phyloP scores from a whole-genome alignment of 2,329 filamentous ascomycete species.

The Zymoseptoria ardabiliae region DNA sequence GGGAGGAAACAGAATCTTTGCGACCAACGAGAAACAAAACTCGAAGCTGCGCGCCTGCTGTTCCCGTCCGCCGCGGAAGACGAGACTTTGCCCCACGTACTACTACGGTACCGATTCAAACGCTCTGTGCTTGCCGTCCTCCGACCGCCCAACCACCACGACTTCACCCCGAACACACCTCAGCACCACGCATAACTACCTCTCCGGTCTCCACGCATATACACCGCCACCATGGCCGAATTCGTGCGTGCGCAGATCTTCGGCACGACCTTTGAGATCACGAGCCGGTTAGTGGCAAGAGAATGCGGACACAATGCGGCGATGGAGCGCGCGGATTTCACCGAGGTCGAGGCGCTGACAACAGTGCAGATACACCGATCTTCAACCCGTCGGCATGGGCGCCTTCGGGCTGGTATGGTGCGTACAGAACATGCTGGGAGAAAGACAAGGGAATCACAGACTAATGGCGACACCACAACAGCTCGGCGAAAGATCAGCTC shows the following conservation, averaged over 20 bases:
- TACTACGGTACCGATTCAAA: not conserved
- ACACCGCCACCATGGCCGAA: constrained; percentile 67
- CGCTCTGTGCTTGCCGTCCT: not conserved
- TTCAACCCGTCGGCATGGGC: constrained; percentile 98
- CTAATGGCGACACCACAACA: constrained; percentile 34
- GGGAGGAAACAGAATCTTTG: not conserved
- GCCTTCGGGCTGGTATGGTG: constrained; percentile 97
- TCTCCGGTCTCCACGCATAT: constrained; percentile 3
- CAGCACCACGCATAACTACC: not conserved
- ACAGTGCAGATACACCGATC: constrained; percentile 74
- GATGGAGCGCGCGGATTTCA: not conserved
- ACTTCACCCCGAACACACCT: not conserved
- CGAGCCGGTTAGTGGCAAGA: constrained; percentile 65
- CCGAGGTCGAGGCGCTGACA: constrained; percentile 13
- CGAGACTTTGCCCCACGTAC: not conserved
- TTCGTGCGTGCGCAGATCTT: constrained; percentile 99
- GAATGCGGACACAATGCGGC: constrained; percentile 3
- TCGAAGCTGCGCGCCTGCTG: not conserved
- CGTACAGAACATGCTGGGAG: constrained; percentile 10
- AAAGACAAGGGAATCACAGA: constrained; percentile 6
- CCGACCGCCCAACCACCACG: not conserved
- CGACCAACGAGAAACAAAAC: not conserved
- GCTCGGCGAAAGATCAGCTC: constrained; percentile 95
- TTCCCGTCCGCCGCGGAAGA: not conserved
- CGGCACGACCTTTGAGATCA: constrained; percentile 93